phyloP scores from a whole-genome alignment of 2,329 filamentous ascomycete species.

The Penicillium sp. region DNA sequence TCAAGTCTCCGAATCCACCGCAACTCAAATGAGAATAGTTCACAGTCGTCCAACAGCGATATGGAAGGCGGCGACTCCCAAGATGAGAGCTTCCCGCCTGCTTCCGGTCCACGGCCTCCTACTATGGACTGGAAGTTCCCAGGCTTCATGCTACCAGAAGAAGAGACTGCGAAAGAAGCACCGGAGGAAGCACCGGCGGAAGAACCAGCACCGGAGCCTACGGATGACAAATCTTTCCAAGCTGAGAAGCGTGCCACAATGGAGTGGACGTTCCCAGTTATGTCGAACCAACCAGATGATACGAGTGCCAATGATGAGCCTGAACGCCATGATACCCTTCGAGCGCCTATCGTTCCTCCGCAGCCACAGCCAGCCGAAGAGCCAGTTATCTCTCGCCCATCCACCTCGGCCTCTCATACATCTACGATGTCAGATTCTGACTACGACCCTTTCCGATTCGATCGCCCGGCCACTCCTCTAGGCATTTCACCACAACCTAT shows the following conservation, averaged over 20 bases:
- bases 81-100: conserved; percentile 41
- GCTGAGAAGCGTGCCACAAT: conserved; percentile 51
- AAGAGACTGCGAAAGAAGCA: conserved; percentile 18
- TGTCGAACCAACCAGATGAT: conserved; percentile 35
- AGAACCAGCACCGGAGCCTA: conserved; percentile 9
- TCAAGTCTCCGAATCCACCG: conserved; percentile 54
- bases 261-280: conserved; percentile 62
- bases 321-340: conserved; percentile 42
- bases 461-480: conserved; percentile 41
- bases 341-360: conserved; percentile 34
- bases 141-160: conserved; percentile 36
- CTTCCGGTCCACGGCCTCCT: conserved; percentile 49
- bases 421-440: conserved; percentile 48
- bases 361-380: conserved; percentile 33
- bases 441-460: conserved; percentile 52
- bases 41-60: conserved; percentile 41
- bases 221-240: conserved; percentile 32
- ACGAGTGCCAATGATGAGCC: conserved; percentile 14
- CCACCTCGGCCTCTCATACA: conserved; percentile 44
- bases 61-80: conserved; percentile 32
- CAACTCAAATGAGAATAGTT: conserved; percentile 45
- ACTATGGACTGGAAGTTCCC: conserved; percentile 58
- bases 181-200: conserved; percentile 15
- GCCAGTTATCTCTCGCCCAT: conserved; percentile 44
- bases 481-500: conserved; percentile 23